Evolutionary conservation across 176 grass and related monocot species (phyloP), one percentile per base, ranked within the genome.

Genomic region (Zea luxurians): DNA sequence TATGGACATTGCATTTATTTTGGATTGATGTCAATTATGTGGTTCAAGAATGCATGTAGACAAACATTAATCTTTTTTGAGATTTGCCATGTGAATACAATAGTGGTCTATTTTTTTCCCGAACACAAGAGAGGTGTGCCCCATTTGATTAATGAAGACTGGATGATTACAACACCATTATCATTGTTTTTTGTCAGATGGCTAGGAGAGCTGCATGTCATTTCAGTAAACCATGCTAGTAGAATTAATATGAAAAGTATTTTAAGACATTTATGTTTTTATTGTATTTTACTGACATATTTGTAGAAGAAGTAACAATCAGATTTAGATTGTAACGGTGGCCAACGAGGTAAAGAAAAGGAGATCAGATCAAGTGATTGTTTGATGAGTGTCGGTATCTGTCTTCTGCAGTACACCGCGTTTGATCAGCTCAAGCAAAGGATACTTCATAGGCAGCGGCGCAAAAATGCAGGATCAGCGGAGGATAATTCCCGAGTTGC

Each of bases 361-460:
- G 17, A 18, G 5, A 64, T 40, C 0, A 1, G 4, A n/a, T 16
- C 4, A 47, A 64, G 4, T 52, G 27, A 57, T 20, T 66, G 74
- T 48, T 37, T 80, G 36, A 80, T 75, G 70, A 44, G 15, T 78
- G 6, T 16, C 13, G 0, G 10, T 62, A 75, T 41, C 63, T 82
- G 59, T 73, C 20, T 82, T 77, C 64, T 78, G 54, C 90, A 99
- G 96, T 99, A 95, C 48, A 99, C 96, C 37, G 90, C 81, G 60
- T 99, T 99, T 83, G 96, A 99, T 86, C 92, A 99, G 79, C 86
- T 99, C 52, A 99, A 99, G 78, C 81, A 87, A 18, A 92, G 68
- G 59, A 68, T 93, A 71, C 35, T 99, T 73, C 77, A 50, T 59
- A 83, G 76, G 47, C 90, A 83, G 78, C 84, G 16, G 35, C n/a